phyloP scores from a whole-genome alignment of 306 rosid genomes.

The Acacia crassicarpa region DNA sequence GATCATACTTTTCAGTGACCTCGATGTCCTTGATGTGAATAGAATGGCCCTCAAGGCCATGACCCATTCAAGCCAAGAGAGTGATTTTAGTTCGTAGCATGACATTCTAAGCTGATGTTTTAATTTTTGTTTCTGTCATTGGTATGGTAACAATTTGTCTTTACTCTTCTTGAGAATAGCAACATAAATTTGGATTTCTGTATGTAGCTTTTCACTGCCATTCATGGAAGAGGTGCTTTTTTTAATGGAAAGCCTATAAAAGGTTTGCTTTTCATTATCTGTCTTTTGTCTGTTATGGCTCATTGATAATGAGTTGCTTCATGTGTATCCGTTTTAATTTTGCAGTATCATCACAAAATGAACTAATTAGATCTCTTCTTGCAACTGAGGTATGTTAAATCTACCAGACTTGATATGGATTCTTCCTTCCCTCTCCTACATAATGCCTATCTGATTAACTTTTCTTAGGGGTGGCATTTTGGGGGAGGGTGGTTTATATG shows the following conservation, averaged over 20 bases:
- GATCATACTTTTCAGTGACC: neutral
- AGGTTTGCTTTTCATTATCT: constrained; percentile 44
- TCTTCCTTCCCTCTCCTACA: neutral
- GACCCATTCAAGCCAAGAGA: neutral
- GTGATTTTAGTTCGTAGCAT: neutral
- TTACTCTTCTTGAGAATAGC: neutral
- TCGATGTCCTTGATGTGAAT: neutral
- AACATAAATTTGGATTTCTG: constrained; percentile 11
- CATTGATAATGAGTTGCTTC: constrained; percentile 8
- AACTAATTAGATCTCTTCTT: constrained; percentile 75
- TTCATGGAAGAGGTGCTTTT: constrained; percentile 76
- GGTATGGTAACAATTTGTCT: constrained; percentile 2
- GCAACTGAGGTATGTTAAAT: constrained; percentile 67
- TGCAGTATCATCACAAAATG: constrained; percentile 68
- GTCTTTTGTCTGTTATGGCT: constrained; percentile 14
- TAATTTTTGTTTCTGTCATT: constrained; percentile 3
- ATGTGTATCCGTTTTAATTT: constrained; percentile 30
- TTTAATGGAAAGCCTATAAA: constrained; percentile 74
- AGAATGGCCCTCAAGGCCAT: neutral
- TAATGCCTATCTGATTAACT: neutral
- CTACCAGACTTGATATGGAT: constrained; percentile 11
- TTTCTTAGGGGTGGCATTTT: neutral
- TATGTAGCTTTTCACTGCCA: constrained; percentile 76
- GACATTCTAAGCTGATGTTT: constrained; percentile 7
- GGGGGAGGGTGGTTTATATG: neutral